A percentile compares a stretch with the other conserved stretches of the same genome.
Conservation (phyloP, 2,329 filamentous ascomycete species). For the Sclerotinia nivalis region DNA sequence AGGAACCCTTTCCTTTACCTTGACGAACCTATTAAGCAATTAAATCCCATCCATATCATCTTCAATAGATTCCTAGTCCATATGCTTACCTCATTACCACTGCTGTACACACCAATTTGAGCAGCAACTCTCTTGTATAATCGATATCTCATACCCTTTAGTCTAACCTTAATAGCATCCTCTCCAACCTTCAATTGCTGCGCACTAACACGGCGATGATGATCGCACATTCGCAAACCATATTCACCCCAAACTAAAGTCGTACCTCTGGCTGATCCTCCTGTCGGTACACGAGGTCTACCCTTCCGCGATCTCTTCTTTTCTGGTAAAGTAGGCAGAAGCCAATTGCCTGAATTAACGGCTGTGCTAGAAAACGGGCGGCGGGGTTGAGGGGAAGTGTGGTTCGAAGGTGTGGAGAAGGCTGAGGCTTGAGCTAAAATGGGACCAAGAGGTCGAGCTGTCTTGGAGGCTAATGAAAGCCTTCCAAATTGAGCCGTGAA, state of each 20-base stretch:
- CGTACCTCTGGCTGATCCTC: slow-evolving; percentile 87
- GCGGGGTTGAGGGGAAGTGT: slow-evolving; percentile 47
- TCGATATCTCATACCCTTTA: slow-evolving; percentile 89
- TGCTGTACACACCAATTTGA: slow-evolving; percentile 93
- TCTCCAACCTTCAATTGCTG: slow-evolving; percentile 86
- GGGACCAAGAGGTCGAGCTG: slow-evolving; percentile 37
- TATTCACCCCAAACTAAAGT: slow-evolving; percentile 97
- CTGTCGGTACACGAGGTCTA: slow-evolving; percentile 81
- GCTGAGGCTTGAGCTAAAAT: slow-evolving; percentile 25
- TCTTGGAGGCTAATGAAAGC: slow-evolving; percentile 39
- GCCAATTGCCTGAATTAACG: slow-evolving; percentile 67
- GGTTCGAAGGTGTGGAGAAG: slow-evolving; percentile 35
- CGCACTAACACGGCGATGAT: slow-evolving; percentile 87
- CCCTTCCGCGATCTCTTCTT: slow-evolving; percentile 89
- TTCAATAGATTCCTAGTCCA: not conserved
- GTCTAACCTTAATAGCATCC: slow-evolving; percentile 84
- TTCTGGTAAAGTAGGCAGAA: slow-evolving; percentile 76
- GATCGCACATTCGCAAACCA: slow-evolving; percentile 88
- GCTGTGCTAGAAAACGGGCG: slow-evolving; percentile 74
- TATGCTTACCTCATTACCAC: slow-evolving; percentile 79
- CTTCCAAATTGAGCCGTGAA: slow-evolving; percentile 38
- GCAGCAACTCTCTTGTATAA: slow-evolving; percentile 89
- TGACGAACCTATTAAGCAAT: slow-evolving; percentile 69
- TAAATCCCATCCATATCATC: slow-evolving; percentile 17
- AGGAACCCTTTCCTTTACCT: slow-evolving; percentile 98